These are phyloP conservation scores for Trametes gibbosa DNA, from an alignment of 768 basidiomycete genomes.

Conservation along the genomic window DNA sequence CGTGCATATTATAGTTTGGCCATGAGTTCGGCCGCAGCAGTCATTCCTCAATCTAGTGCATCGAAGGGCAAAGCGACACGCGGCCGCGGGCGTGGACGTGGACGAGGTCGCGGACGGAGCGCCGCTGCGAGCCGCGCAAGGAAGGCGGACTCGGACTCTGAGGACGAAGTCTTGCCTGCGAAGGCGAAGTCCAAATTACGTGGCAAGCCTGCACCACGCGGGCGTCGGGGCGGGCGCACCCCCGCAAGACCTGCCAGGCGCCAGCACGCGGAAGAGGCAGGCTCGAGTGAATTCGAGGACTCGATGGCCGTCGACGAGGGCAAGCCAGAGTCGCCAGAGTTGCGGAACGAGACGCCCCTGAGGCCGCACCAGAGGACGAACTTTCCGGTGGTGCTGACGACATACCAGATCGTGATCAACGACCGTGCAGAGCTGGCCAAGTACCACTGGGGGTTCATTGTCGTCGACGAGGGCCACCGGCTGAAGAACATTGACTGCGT, in stretches of 20 bases:
- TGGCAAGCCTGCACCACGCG: background rate
- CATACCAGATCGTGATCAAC: slow-evolving; percentile 90
- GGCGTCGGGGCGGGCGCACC: background rate
- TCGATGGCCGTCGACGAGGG: slow-evolving; percentile 13
- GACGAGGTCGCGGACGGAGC: background rate
- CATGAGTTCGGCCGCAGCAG: slow-evolving; percentile 25
- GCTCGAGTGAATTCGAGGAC: slow-evolving; percentile 15
- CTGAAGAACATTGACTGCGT: slow-evolving; percentile 93
- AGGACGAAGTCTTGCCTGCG: background rate
- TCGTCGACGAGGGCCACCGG: slow-evolving; percentile 95
- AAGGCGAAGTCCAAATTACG: background rate
- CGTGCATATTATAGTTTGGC: slow-evolving; percentile 22
- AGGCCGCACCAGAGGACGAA: slow-evolving; percentile 34
- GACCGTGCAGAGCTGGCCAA: slow-evolving; percentile 64
- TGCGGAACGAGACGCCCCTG: slow-evolving; percentile 16
- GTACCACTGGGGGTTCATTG: slow-evolving; percentile 87
- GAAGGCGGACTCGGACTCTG: slow-evolving; percentile 9
- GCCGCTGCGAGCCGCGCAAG: background rate
- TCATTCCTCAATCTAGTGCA: slow-evolving; percentile 25
- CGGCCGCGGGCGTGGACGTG: background rate
- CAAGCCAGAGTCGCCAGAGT: background rate
- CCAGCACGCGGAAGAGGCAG: slow-evolving; percentile 2
- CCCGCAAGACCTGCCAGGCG: background rate
- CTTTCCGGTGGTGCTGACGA: slow-evolving; percentile 86
- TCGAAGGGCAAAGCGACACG: slow-evolving; percentile 12